phyloP scores from a whole-genome alignment of 768 basidiomycete genomes.

The Butyriboletus loyo region DNA sequence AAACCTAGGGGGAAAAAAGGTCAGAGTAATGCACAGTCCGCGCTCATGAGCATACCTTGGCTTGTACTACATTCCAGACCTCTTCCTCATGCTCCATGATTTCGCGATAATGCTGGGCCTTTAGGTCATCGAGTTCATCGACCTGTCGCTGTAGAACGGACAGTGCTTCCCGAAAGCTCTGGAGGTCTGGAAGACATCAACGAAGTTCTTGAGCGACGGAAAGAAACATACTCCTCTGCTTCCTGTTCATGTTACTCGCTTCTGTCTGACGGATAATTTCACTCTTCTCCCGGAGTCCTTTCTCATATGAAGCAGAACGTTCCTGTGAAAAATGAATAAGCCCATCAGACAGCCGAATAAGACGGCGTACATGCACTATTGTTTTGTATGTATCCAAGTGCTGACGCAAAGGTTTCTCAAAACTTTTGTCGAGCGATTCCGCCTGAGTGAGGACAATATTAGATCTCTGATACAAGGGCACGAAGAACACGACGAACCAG shows the following conservation, averaged over 20 bases:
- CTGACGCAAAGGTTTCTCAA: conserved; percentile 86
- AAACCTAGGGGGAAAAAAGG: conserved; percentile 48
- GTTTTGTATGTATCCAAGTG: conserved; percentile 78
- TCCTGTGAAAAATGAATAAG: conserved; percentile 48
- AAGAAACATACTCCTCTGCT: conserved; percentile 69
- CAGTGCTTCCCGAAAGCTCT: conserved; percentile 83
- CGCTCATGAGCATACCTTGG: conserved; percentile 52
- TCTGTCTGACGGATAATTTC: conserved; percentile 83
- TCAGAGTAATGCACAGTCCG: conserved; percentile 7
- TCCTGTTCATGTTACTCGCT: conserved; percentile 76
- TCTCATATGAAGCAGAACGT: conserved; percentile 82
- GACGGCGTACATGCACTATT: conserved; percentile 57
- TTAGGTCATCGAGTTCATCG: conserved; percentile 85
- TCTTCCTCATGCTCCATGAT: conserved; percentile 92
- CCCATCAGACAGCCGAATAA: not conserved
- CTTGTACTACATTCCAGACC: conserved; percentile 91
- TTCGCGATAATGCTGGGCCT: conserved; percentile 80
- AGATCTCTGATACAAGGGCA: conserved; percentile 2
- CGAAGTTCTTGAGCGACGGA: conserved; percentile 5
- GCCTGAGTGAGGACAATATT: conserved; percentile 51
- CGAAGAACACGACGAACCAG: conserved; percentile 50
- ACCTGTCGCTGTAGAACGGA: conserved; percentile 82
- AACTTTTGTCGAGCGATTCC: conserved; percentile 80
- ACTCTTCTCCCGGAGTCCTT: conserved; percentile 77
- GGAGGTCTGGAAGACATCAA: conserved; percentile 59